Conservation (phyloP, 495 filamentous ascomycete species). For the Trichocladium uniseriatum region DNA sequence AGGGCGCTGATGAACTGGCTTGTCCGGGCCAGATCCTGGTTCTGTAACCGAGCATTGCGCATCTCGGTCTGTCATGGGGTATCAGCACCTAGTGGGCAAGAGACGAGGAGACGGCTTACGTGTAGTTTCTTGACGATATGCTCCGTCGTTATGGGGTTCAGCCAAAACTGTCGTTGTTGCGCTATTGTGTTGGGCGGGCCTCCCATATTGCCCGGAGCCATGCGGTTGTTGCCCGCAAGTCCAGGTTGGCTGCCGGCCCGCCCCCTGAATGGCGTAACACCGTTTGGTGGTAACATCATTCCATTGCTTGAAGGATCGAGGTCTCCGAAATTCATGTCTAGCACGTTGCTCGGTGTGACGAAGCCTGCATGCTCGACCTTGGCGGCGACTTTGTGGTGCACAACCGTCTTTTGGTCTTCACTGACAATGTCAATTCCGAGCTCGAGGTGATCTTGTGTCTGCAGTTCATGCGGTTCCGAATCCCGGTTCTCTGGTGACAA, state of each 20-base stretch:
- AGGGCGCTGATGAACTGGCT: conserved; percentile 70
- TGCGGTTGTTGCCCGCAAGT: conserved; percentile 49
- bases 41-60: conserved; percentile 76
- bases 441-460: conserved; percentile 80
- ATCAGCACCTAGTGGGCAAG: not conserved
- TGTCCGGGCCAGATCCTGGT: conserved; percentile 72
- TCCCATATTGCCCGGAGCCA: conserved; percentile 45
- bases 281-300: conserved; percentile 48
- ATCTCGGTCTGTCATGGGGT: conserved; percentile 61
- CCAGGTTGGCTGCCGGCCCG: conserved; percentile 66
- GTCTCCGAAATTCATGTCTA: conserved; percentile 86
- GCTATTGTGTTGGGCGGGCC: conserved; percentile 43
- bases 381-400: conserved; percentile 95
- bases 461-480: conserved; percentile 85
- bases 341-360: conserved; percentile 54
- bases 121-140: conserved; percentile 89
- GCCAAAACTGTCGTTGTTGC: conserved; percentile 53
- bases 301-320: conserved; percentile 64
- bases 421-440: conserved; percentile 96
- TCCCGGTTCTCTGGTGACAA: conserved; percentile 88
- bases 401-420: conserved; percentile 94
- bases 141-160: conserved; percentile 83
- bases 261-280: conserved; percentile 47
- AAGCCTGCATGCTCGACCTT: conserved; percentile 92
- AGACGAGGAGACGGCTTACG: conserved; percentile 46